Base-by-base conservation (phyloP, 2,329 filamentous ascomycete genomes). In the Epichloe baconii region DNA sequence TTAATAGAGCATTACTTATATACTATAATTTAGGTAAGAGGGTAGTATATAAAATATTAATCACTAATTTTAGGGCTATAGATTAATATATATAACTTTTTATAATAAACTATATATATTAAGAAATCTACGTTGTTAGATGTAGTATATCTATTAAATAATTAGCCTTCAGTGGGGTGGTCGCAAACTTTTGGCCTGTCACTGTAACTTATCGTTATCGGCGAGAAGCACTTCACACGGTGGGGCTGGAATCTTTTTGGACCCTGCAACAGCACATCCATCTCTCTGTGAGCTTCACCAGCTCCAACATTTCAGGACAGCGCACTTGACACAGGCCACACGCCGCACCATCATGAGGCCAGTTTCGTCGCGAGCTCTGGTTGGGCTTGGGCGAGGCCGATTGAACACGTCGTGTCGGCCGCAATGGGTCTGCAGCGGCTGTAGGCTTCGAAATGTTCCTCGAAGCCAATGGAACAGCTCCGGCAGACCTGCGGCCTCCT, bases 401-500 rank as follows among this genome's bases (percentile, higher is more conserved):
- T 57, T 58, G 8, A 56, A 53, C 26, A 52, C 57, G 14, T 37
- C 45, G 8, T 40, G 48, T 11, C 56, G 56, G 15, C 43, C 59
- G 8, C 50, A 54, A 49, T 65, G 63, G 64, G 47, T 57, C 36
- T 66, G 62, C 43, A 56, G 59, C 37, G 57, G 59, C 52, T 68
- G 62, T 54, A 59, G 55, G 50, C 51, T 56, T 35, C 58, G 56
- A 36, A 54, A 54, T 37, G 50, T 52, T 19, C 51, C 6, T 51
- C 56, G 49, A 56, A 5, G 53, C 19, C 63, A 64, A 53, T 67
- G 64, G 62, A 64, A 54, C 52, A 66, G 64, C 61, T 63, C 63
- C 14, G 53, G 58, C 44, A 62, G 57, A 3, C 50, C 53, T 43
- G 21, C 48, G 47, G 42, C 49, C 42, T 44, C 37, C 47, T 46